Base-by-base conservation (phyloP, 140 eudicot species). In the Bidens hawaiensis region DNA sequence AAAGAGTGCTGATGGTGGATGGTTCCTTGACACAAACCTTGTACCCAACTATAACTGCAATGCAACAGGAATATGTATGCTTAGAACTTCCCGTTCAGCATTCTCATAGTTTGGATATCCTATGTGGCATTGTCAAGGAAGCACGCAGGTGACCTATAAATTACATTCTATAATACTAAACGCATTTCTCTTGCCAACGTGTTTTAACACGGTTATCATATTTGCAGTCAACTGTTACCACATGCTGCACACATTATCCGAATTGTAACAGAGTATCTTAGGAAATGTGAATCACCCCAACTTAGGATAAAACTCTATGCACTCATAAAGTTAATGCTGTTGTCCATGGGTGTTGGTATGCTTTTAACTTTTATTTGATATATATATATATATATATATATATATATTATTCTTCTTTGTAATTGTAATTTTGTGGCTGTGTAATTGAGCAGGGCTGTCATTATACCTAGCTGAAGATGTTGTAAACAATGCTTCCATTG, bases 281-380 rank as follows among this genome's bases (percentile, higher is more conserved):
- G 64, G 50, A 78, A 47, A 45, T 85, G 90, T 64, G 48, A 46
- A 62, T 49, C 75, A 49, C 79, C 97, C 3, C 80, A 77, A 60
- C 79, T 81, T 54, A 81, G 95, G 76, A 64, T 74, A 71, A 83
- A 83, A 77, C 83, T 77, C 30, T 94, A 94, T 69, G 65, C 83
- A 7, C 67, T 88, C 66, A n/a, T 85, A 26, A 94, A 73, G 76
- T 40, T 69, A 70, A 63, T 85, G 78, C 74, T 94, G 71, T 18
- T 70, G 62, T 85, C 97, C 67, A 77, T 85, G 95, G 99, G 97
- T n/a, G 81, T 76, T 51, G 99, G 99, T 94, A 81, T 45, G 88
- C 49, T 43, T 55, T 73, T 17, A 21, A 53, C 55, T 71, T 41
- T 10, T 16, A 22, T 45, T 47, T 59, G 0, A n/a, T n/a, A n/a